Evolutionary conservation across 495 filamentous ascomycete species (phyloP), one percentile per base, ranked within the genome.

Genomic region (Polyplosphaeria fusca): DNA sequence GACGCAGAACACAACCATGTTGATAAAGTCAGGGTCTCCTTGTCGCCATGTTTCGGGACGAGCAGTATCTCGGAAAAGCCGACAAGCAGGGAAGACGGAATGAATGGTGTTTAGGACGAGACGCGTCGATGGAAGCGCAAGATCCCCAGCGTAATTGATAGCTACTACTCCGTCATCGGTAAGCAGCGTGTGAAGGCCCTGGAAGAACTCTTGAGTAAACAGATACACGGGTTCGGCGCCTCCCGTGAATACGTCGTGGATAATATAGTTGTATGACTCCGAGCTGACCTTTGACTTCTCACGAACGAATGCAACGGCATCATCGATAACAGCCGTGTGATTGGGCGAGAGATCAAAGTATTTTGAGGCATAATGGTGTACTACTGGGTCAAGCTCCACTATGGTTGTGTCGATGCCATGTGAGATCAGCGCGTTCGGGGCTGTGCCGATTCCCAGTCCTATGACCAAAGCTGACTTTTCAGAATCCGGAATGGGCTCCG

Each of bases 161-260:
- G 92, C 93, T 56, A 96, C 86, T 30, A 89, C 87, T 39, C 93
- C 93, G 51, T 87, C 77, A 0, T 83, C 77, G 51, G 81, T 86
- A 30, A 98, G 79, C 14, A 96, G 77, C 1, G 77, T 68, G 47
- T 79, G 67, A 16, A 98, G 73, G 24, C 82, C 80, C 27, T 73
- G 63, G 12, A 98, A 70, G 63, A 98, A 95, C 61, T 93, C 86
- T 2, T 82, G 59, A 0, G 93, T 96, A 71, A 98, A 97, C 1
- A 98, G 79, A 18, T 84, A 75, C 14, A 90, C 79, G 1, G 93
- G 93, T 67, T 96, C 93, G 2, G 89, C 90, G 51, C 92, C 93
- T 14, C 93, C 93, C 0, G 93, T 98, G 74, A 98, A 98, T n/a
- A 98, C 93, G 64, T 98, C 93, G 63, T 98, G 93, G 56, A 98